phyloP scores from a whole-genome alignment of 768 basidiomycete genomes.

The Tricholoma sp. region DNA sequence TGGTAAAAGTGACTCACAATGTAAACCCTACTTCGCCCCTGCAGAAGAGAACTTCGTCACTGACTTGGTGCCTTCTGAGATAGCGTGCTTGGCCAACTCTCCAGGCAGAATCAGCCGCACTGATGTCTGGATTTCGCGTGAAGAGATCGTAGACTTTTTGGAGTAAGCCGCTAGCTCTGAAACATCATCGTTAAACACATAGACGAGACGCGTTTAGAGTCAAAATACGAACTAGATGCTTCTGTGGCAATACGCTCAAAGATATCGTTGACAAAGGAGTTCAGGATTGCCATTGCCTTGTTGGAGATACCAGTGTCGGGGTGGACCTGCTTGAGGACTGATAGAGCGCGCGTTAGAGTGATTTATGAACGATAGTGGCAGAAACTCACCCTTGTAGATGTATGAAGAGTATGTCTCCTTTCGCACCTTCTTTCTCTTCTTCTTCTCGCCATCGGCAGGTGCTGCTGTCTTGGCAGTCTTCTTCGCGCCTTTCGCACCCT shows the following conservation, averaged over 20 bases:
- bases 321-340: slow-evolving; percentile 95
- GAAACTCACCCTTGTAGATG: slow-evolving; percentile 74
- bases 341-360: background rate
- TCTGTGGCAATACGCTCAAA: slow-evolving; percentile 92
- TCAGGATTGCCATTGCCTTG: slow-evolving; percentile 96
- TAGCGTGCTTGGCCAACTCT: slow-evolving; percentile 91
- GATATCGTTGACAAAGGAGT: slow-evolving; percentile 95
- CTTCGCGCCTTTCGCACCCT: slow-evolving; percentile 72
- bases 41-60: slow-evolving; percentile 87
- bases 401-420: slow-evolving; percentile 95
- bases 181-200: slow-evolving; percentile 1
- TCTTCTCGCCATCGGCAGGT: slow-evolving; percentile 72
- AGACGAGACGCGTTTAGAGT: background rate
- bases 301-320: slow-evolving; percentile 99
- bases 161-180: slow-evolving; percentile 94
- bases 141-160: slow-evolving; percentile 98
- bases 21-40: slow-evolving; percentile 49
- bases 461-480: slow-evolving; percentile 67
- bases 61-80: slow-evolving; percentile 92
- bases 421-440: slow-evolving; percentile 79
- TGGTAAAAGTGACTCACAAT: slow-evolving; percentile 2
- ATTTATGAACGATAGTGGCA: background rate
- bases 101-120: slow-evolving; percentile 96
- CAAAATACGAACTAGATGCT: slow-evolving; percentile 65
- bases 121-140: slow-evolving; percentile 96